phyloP scores from a whole-genome alignment of 305 asterid species.

The Solanum hybrid region DNA sequence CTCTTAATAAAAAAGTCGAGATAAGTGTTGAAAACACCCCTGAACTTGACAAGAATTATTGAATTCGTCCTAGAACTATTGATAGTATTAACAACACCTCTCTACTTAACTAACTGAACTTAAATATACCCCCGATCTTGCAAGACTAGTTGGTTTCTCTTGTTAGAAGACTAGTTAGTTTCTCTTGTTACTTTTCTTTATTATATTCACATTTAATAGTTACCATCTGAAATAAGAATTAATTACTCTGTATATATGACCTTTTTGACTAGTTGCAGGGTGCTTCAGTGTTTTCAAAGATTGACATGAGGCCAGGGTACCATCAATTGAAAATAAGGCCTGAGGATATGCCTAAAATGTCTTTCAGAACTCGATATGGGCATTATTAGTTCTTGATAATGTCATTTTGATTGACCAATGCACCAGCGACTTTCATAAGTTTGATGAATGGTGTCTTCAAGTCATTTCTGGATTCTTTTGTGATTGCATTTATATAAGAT shows the following conservation, averaged over 20 bases:
- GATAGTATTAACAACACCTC: neutral
- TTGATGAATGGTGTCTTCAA: neutral
- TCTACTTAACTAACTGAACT: neutral
- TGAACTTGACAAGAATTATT: neutral
- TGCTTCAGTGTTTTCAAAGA: neutral
- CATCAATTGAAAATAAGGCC: neutral
- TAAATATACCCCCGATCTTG: neutral
- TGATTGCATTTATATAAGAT: neutral
- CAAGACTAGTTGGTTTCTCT: too few species aligned
- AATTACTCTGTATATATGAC: neutral
- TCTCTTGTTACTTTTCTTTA: neutral
- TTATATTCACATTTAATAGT: neutral
- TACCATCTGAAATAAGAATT: neutral
- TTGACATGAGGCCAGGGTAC: neutral
- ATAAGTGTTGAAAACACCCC: neutral
- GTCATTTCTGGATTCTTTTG: neutral
- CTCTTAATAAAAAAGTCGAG: neutral
- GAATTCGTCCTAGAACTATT: neutral
- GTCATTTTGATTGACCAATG: neutral
- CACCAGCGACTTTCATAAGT: neutral
- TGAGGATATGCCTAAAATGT: neutral
- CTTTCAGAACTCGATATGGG: neutral
- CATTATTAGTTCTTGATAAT: neutral
- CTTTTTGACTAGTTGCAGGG: neutral
- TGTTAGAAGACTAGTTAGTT: neutral